Evolutionary conservation across 2,329 filamentous ascomycete genomes (phyloP).

Genomic region (Xylariaceae sp.): DNA sequence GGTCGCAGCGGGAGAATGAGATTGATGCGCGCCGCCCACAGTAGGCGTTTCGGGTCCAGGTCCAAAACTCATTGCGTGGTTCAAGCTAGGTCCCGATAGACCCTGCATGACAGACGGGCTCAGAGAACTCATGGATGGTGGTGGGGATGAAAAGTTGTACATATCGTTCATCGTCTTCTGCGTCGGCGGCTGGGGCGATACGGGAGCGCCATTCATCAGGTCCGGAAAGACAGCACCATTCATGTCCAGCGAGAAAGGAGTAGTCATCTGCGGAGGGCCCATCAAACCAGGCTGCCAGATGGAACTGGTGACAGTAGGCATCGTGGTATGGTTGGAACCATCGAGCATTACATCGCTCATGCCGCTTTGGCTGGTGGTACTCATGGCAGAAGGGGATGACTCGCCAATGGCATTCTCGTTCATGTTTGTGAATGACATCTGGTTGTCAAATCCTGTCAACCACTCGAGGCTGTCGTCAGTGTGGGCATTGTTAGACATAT

Average conservation of each 20-base stretch:
- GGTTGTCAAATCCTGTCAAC: conserved; percentile 75
- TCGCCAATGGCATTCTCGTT: conserved; percentile 84
- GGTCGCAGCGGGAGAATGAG: conserved; percentile 58
- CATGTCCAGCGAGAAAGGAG: conserved; percentile 73
- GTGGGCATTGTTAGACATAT: conserved; percentile 56
- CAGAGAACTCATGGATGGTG: conserved; percentile 69
- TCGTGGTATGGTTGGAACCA: conserved; percentile 64
- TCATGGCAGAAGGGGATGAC: conserved; percentile 94
- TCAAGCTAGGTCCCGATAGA: conserved; percentile 59
- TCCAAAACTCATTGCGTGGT: conserved; percentile 63
- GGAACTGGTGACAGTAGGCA: conserved; percentile 50
- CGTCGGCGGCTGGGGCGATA: conserved; percentile 74
- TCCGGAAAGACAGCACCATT: conserved; percentile 74
- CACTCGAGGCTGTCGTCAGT: conserved; percentile 81
- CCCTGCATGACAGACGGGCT: conserved; percentile 70
- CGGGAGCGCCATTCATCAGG: conserved; percentile 66
- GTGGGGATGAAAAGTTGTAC: conserved; percentile 71
- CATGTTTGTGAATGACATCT: conserved; percentile 62
- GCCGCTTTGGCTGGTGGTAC: conserved; percentile 86
- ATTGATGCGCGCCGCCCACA: conserved; percentile 63
- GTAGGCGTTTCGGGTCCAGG: conserved; percentile 69
- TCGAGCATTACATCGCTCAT: conserved; percentile 92
- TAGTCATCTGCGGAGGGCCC: conserved; percentile 64
- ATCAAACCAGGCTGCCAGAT: conserved; percentile 72
- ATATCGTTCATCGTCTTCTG: conserved; percentile 71